These are phyloP conservation scores for Rhynchospora breviuscula DNA, from an alignment of 176 grass and related monocot genomes.

Conservation along the genomic window DNA sequence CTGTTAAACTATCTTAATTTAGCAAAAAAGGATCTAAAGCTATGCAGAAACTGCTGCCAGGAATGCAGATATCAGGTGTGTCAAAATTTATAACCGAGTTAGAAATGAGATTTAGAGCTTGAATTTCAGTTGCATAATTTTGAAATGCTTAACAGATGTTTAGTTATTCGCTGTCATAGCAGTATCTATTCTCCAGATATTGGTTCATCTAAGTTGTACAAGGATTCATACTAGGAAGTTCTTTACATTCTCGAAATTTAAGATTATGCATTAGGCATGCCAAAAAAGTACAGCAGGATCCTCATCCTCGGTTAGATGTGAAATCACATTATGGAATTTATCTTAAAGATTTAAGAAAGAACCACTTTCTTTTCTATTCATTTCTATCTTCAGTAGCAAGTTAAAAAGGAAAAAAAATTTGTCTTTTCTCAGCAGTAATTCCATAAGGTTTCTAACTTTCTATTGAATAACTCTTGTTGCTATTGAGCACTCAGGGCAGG, in stretches of 20 bases:
- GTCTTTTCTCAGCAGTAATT: not conserved
- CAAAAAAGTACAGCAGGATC: not conserved
- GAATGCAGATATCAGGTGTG: not conserved
- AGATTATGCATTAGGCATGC: not conserved
- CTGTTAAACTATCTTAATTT: not conserved
- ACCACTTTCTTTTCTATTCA: not conserved
- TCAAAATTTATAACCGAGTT: not conserved
- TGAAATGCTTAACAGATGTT: not conserved
- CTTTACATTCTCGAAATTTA: not conserved
- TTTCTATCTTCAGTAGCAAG: constrained; percentile 2
- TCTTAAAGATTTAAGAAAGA: not conserved
- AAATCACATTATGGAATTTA: not conserved
- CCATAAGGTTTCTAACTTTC: not conserved
- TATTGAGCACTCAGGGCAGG: constrained; percentile 62
- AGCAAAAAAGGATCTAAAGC: not conserved
- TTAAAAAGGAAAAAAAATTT: not conserved
- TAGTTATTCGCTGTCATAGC: not conserved
- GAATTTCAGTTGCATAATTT: not conserved
- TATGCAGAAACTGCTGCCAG: not conserved
- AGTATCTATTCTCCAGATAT: not conserved
- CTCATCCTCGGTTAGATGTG: not conserved
- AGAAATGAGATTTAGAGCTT: not conserved
- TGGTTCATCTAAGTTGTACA: too few relatives aligned
- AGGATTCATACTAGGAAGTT: not conserved
- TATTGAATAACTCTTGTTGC: not conserved